Percentiles rank a stretch among this genome's conserved stretches.
Conservation (phyloP, 306 rosid genomes). For the Lupinus albus region DNA sequence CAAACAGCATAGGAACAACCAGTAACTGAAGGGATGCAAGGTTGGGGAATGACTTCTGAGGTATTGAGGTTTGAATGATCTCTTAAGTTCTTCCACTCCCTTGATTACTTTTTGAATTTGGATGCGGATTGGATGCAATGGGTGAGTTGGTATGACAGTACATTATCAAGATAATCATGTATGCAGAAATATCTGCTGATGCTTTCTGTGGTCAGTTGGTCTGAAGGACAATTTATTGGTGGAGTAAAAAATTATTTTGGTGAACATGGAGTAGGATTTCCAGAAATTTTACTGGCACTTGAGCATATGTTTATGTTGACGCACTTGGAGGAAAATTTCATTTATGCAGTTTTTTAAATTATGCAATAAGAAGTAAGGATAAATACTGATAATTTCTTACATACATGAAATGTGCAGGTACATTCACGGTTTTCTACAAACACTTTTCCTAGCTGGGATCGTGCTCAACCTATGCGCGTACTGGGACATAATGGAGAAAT, state of each 20-base stretch:
- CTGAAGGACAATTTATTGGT: slow-evolving; percentile 59
- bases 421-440: slow-evolving; percentile 98
- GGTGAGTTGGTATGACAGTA: slow-evolving; percentile 96
- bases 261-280: slow-evolving; percentile 57
- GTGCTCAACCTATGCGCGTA: slow-evolving; percentile 97
- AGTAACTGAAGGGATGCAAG: slow-evolving; percentile 98
- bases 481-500: slow-evolving; percentile 99
- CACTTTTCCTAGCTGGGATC: slow-evolving; percentile 99
- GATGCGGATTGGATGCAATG: slow-evolving; percentile 96
- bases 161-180: slow-evolving; percentile 94
- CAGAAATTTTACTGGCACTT: slow-evolving; percentile 47
- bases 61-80: slow-evolving; percentile 99
- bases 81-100: slow-evolving; percentile 99
- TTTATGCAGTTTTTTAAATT: slow-evolving; percentile 43
- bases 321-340: slow-evolving; percentile 52
- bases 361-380: slow-evolving; percentile 28
- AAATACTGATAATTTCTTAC: slow-evolving; percentile 46
- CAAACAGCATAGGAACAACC: slow-evolving; percentile 98
- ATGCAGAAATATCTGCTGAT: slow-evolving; percentile 81
- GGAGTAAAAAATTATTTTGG: slow-evolving; percentile 61
- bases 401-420: slow-evolving; percentile 53
- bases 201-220: slow-evolving; percentile 61
- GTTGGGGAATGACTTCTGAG: slow-evolving; percentile 99
- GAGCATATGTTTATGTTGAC: slow-evolving; percentile 42
- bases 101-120: slow-evolving; percentile 89